Evolutionary conservation across 768 basidiomycete genomes (phyloP).

Genomic region (Russula compacta): DNA sequence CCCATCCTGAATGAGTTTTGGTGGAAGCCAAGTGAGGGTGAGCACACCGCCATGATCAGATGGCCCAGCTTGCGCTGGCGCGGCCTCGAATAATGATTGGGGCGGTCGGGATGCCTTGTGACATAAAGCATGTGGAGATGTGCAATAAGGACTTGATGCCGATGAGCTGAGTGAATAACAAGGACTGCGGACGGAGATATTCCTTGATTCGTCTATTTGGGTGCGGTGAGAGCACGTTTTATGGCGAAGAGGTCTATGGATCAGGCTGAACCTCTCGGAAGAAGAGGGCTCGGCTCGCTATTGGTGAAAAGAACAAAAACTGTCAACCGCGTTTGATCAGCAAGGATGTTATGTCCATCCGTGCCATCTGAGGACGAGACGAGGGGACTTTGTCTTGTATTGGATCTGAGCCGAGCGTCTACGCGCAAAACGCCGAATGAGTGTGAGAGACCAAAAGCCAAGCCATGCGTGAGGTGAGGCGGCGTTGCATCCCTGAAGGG

Average conservation of each 20-base stretch:
- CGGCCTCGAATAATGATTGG: not conserved
- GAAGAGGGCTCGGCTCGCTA: not conserved
- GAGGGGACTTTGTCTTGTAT: not conserved
- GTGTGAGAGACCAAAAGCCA: conserved; percentile 27
- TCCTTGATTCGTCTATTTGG: not conserved
- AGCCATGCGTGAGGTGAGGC: not conserved
- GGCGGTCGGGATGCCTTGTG: not conserved
- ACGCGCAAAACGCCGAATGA: conserved; percentile 28
- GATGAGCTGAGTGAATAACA: not conserved
- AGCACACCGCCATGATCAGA: conserved; percentile 5
- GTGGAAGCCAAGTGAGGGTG: not conserved
- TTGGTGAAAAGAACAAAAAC: not conserved
- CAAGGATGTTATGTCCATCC: not conserved
- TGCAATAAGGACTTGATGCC: not conserved
- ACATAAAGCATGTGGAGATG: not conserved
- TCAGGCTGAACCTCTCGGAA: conserved; percentile 3
- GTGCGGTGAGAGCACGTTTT: conserved; percentile 8
- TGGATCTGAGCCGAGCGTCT: not conserved
- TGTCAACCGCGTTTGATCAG: not conserved
- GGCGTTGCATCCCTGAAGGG: conserved; percentile 3
- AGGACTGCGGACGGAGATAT: not conserved
- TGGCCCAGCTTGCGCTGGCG: not conserved
- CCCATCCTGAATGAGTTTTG: not conserved
- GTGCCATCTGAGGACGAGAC: not conserved
- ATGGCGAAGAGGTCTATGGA: not conserved